Evolutionary conservation across 139 green algal species (phyloP), one percentile per base, ranked within the genome.

Genomic region (Haematococcus lacustris): DNA sequence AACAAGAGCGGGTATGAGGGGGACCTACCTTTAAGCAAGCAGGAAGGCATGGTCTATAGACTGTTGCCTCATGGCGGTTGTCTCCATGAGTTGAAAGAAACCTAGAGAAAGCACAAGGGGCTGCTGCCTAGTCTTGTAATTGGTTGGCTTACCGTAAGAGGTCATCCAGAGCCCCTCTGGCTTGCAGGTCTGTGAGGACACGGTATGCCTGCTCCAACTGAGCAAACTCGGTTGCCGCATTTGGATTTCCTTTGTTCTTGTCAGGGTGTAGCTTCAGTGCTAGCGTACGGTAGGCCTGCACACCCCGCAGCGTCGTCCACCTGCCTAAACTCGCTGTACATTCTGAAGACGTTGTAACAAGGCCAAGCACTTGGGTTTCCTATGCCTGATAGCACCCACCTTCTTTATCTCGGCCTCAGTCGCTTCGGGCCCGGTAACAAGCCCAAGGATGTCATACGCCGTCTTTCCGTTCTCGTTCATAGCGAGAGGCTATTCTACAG

Each of bases 191-290:
- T 4, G 68, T 70, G 21, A 97, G 83, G 25, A 96, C 51, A 3
- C 91, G 85, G 51, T 95, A 97, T 0, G 92, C 92, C 71, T 85
- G 87, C 70, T 97, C 87, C n/a, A 97, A 61, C 51, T 75, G 68
- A 17, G 76, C 71, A 68, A 97, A 97, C 78, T 97, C 91, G 50
- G 79, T 75, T 3, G 88, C 90, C 74, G 83, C 85, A 41, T 85
- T 84, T 1, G 81, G 80, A 41, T 91, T 86, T 70, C 85, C 76
- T 57, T 71, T 70, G 74, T 90, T 84, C 67, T 96, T 96, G 76
- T 96, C 91, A 1, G 91, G 91, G 66, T 96, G 91, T 81, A 91
- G 92, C 2, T 80, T 50, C 13, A 96, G 78, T 0, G 91, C 91
- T 5, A 91, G 67, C 32, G 76, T 80, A 25, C 87, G 78, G 64